Conservation (phyloP, 257 asterid genomes). For the Vinca minor region DNA sequence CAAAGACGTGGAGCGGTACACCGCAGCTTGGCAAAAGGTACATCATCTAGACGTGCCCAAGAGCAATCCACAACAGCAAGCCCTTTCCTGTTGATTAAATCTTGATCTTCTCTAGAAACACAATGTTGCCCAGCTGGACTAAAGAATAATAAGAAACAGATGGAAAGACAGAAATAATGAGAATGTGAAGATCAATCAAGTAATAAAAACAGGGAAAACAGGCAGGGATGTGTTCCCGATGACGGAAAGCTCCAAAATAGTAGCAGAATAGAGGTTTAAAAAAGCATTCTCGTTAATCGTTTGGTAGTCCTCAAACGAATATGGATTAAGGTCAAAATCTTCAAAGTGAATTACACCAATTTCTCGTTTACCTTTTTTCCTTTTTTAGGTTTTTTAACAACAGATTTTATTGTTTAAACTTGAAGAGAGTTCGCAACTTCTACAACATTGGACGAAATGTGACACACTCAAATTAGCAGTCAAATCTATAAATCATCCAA, state of each 20-base stretch:
- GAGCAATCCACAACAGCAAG: slow-evolving; percentile 97
- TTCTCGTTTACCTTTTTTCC: too few species aligned
- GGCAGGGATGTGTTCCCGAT: neutral
- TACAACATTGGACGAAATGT: neutral
- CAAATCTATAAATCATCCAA: neutral
- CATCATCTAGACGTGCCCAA: slow-evolving; percentile 94
- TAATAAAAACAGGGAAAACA: neutral
- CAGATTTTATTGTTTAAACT: neutral
- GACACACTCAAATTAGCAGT: neutral
- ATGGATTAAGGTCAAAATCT: neutral
- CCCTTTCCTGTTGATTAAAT: slow-evolving; percentile 62
- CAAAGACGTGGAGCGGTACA: slow-evolving; percentile 96
- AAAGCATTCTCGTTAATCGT: neutral
- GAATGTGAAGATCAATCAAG: neutral
- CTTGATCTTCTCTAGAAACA: slow-evolving; percentile 79
- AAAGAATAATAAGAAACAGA: slow-evolving; percentile 12
- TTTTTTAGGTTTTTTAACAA: too few species aligned
- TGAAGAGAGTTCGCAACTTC: neutral
- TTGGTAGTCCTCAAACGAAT: neutral
- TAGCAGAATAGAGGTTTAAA: neutral
- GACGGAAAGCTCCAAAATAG: neutral
- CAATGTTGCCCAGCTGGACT: slow-evolving; percentile 92
- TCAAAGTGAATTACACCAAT: neutral
- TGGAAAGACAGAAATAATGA: neutral
- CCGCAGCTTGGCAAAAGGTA: slow-evolving; percentile 89